Percentiles rank a stretch among this genome's conserved stretches.
Evolutionary conservation across 352 stramenopile species (phyloP).

Genomic region (Phytophthora aleatoria): DNA sequence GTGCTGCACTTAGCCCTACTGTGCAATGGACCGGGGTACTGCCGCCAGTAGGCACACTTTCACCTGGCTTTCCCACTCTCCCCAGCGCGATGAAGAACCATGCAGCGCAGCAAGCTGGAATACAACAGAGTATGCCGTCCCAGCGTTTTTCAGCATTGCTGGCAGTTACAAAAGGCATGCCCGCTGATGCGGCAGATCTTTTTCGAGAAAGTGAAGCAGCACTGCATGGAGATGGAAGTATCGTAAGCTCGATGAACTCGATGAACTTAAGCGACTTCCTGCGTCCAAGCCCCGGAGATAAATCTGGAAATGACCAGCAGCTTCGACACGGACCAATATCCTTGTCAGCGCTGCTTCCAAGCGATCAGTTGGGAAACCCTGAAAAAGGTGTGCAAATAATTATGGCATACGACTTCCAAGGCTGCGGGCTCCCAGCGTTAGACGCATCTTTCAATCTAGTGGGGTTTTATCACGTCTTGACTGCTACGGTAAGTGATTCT

Average conservation of each 20-base stretch:
- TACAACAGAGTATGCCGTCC: conserved; percentile 9
- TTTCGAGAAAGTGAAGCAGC: conserved; percentile 68
- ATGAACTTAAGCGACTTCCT: conserved; percentile 57
- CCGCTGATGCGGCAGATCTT: conserved; percentile 50
- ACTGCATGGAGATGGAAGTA: conserved; percentile 55
- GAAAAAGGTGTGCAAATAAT: conserved; percentile 41
- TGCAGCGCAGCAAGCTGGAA: background rate
- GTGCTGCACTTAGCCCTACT: background rate
- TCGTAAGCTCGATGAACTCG: conserved; percentile 52
- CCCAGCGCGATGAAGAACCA: conserved; percentile 17
- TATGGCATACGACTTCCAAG: conserved; percentile 55
- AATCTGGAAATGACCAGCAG: background rate
- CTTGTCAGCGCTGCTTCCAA: conserved; percentile 41
- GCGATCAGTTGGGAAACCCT: conserved; percentile 28
- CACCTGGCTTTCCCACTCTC: conserved; percentile 18
- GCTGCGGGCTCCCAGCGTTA: conserved; percentile 69
- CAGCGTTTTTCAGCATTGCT: conserved; percentile 63
- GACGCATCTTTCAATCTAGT: conserved; percentile 47
- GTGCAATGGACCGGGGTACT: conserved; percentile 28
- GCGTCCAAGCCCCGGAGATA: conserved; percentile 11
- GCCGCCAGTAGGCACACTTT: conserved; percentile 32
- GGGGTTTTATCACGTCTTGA: conserved; percentile 65
- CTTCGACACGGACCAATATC: conserved; percentile 11
- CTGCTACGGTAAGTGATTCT: conserved; percentile 25
- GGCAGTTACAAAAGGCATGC: conserved; percentile 54